A percentile compares a stretch with the other conserved stretches of the same genome.
Conservation (phyloP, 2,329 filamentous ascomycete species). For the Beauveria caledonica region DNA sequence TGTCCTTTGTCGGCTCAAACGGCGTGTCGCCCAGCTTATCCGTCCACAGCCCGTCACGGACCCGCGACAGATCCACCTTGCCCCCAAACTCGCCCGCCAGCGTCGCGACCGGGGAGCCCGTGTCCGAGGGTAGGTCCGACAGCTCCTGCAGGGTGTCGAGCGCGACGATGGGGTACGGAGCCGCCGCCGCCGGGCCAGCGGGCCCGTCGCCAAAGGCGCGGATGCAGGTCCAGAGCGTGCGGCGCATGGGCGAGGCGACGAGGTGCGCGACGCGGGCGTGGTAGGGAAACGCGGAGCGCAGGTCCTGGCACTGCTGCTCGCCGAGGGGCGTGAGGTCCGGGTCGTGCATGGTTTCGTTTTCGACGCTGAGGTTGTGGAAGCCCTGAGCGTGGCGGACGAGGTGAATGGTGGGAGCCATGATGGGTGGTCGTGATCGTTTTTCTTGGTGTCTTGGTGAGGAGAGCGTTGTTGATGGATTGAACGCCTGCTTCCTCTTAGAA, state of each 20-base stretch:
- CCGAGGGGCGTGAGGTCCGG: slow-evolving; percentile 72
- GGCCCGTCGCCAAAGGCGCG: slow-evolving; percentile 52
- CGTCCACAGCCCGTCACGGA: slow-evolving; percentile 59
- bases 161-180: slow-evolving; percentile 43
- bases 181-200: slow-evolving; percentile 15
- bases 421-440: slow-evolving; percentile 6
- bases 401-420: slow-evolving; percentile 50
- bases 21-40: slow-evolving; percentile 45
- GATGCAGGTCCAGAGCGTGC: slow-evolving; percentile 73
- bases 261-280: slow-evolving; percentile 60
- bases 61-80: slow-evolving; percentile 53
- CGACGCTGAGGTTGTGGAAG: slow-evolving; percentile 66
- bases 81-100: slow-evolving; percentile 54
- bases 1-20: slow-evolving; percentile 39
- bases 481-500: too few species aligned
- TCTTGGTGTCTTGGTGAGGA: not conserved
- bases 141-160: slow-evolving; percentile 76
- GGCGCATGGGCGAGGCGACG: slow-evolving; percentile 69
- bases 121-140: slow-evolving; percentile 66
- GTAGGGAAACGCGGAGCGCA: slow-evolving; percentile 55
- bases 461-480: not conserved
- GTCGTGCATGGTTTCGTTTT: slow-evolving; percentile 67
- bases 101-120: slow-evolving; percentile 49
- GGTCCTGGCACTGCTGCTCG: slow-evolving; percentile 60
- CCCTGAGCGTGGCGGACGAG: slow-evolving; percentile 70